Evolutionary conservation across 1,284 basidiomycete species (phyloP).

Genomic region (Coniferiporia sulphurascens): DNA sequence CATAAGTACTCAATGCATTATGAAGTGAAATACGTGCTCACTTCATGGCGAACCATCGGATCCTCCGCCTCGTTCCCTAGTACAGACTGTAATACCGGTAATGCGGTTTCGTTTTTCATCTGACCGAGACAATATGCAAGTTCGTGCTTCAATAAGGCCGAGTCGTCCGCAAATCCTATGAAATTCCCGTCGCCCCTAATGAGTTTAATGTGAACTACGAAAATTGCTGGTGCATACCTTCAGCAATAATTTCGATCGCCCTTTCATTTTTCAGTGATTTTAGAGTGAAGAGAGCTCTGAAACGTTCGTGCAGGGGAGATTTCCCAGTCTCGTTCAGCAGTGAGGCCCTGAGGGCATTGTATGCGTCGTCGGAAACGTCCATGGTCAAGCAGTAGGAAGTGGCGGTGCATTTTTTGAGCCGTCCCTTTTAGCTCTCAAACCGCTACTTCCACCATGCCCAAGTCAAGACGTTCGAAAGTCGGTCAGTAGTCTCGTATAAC

Average conservation of each 20-base stretch:
- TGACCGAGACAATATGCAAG: conserved; percentile 97
- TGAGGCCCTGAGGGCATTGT: conserved; percentile 55
- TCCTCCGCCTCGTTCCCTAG: conserved; percentile 73
- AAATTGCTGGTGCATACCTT: conserved; percentile 44
- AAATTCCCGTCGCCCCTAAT: neutral
- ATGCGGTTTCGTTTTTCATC: conserved; percentile 70
- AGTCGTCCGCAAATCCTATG: conserved; percentile 81
- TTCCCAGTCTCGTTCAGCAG: conserved; percentile 75
- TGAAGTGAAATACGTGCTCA: conserved; percentile 30
- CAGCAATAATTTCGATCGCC: conserved; percentile 82
- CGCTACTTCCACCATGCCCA: conserved; percentile 59
- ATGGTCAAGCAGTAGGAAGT: conserved; percentile 26
- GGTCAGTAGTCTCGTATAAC: conserved; percentile 41
- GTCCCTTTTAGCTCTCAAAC: conserved; percentile 16
- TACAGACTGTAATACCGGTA: conserved; percentile 77
- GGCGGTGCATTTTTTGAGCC: conserved; percentile 15
- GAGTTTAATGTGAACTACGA: conserved; percentile 6
- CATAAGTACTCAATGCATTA: neutral
- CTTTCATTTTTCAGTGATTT: conserved; percentile 81
- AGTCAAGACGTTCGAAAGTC: conserved; percentile 82
- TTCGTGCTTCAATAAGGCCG: conserved; percentile 94
- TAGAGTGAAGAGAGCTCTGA: conserved; percentile 90
- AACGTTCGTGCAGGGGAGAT: conserved; percentile 83
- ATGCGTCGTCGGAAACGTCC: conserved; percentile 35
- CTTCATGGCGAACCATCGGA: conserved; percentile 98